Conservation (phyloP, 2,329 filamentous ascomycete species). For the Fusarium sp. region DNA sequence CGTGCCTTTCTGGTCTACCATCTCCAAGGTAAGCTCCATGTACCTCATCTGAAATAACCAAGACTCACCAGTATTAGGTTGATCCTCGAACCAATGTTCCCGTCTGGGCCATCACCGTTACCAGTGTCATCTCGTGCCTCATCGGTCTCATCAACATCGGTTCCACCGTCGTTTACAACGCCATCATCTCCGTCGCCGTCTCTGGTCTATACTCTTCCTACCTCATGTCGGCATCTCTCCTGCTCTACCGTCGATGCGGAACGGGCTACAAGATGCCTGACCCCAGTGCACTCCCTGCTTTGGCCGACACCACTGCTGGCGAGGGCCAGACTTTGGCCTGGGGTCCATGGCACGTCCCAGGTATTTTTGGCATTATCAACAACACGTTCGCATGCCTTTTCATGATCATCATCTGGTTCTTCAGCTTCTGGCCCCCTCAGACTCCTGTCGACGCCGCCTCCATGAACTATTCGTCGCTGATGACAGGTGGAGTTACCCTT, state of each 20-base stretch:
- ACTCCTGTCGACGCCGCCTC: conserved; percentile 39
- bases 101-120: conserved; percentile 36
- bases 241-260: conserved; percentile 40
- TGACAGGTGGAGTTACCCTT: conserved; percentile 55
- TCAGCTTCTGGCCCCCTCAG: conserved; percentile 60
- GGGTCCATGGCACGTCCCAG: conserved; percentile 67
- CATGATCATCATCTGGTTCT: conserved; percentile 66
- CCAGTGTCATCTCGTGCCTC: conserved; percentile 35
- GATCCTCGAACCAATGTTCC: conserved; percentile 36
- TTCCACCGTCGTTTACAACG: conserved; percentile 38
- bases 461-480: conserved; percentile 61
- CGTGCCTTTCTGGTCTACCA: conserved; percentile 31
- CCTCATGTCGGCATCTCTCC: conserved; percentile 33
- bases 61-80: conserved; percentile 17
- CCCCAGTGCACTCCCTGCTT: conserved; percentile 29
- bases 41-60: rapidly evolving
- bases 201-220: conserved; percentile 40
- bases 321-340: conserved; percentile 50
- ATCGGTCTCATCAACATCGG: conserved; percentile 41
- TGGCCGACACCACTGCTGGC: conserved; percentile 25
- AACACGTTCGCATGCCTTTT: conserved; percentile 65
- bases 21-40: conserved; percentile 25
- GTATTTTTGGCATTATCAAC: conserved; percentile 62
- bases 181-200: conserved; percentile 38
- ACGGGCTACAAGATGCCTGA: conserved; percentile 40